These are phyloP conservation scores for Sanghuangporus sanghuang DNA, from an alignment of 1,284 basidiomycete species.

Conservation along the genomic window DNA sequence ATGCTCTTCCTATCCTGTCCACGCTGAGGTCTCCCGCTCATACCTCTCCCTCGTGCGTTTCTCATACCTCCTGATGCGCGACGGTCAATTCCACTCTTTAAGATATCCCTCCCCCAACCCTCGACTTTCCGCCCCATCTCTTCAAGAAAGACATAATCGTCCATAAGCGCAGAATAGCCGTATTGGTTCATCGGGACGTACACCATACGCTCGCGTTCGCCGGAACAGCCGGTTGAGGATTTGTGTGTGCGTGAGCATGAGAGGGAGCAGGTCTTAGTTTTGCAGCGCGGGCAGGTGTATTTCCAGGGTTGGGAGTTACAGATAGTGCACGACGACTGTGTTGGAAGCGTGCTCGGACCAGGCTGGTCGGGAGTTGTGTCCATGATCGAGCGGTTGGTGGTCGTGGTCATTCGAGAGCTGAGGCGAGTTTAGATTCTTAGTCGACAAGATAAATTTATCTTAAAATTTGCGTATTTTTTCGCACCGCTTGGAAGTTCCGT, in stretches of 20 bases:
- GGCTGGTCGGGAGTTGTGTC: not conserved
- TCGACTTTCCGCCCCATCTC: slow-evolving; percentile 67
- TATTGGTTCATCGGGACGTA: slow-evolving; percentile 80
- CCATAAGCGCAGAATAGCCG: slow-evolving; percentile 77
- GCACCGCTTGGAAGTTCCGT: too few relatives aligned
- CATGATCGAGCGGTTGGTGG: not conserved
- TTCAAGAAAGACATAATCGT: slow-evolving; percentile 82
- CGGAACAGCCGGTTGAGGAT: slow-evolving; percentile 55
- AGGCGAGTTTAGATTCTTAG: not conserved
- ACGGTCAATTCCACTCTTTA: slow-evolving; percentile 38
- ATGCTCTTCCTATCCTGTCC: slow-evolving; percentile 51
- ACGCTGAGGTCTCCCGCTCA: slow-evolving; percentile 16
- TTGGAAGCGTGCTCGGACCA: slow-evolving; percentile 2
- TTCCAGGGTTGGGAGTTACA: slow-evolving; percentile 45
- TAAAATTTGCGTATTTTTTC: not conserved
- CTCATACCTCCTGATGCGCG: slow-evolving; percentile 20
- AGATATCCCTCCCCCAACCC: slow-evolving; percentile 70
- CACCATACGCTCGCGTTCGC: slow-evolving; percentile 65
- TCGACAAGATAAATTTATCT: not conserved
- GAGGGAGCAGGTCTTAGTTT: slow-evolving; percentile 65
- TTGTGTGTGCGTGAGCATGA: slow-evolving; percentile 74
- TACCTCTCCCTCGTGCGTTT: slow-evolving; percentile 13
- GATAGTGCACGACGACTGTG: slow-evolving; percentile 36
- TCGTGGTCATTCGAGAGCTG: not conserved
- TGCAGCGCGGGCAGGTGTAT: slow-evolving; percentile 83